phyloP scores from a whole-genome alignment of 768 basidiomycete genomes.

The Termitomyces sp. region DNA sequence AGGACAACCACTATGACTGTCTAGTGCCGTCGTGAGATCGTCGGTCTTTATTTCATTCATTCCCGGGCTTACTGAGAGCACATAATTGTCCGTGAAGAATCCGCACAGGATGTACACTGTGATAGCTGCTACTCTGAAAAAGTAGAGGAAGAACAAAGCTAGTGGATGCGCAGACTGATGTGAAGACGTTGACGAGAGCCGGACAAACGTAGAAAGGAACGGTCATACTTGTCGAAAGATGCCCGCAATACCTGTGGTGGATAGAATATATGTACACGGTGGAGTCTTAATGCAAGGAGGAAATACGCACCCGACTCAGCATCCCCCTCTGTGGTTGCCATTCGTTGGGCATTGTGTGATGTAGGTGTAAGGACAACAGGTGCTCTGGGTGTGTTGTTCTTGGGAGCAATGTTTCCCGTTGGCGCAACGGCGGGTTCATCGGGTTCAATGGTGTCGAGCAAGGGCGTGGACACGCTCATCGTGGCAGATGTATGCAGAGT shows the following conservation, averaged over 20 bases:
- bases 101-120: conserved; percentile 92
- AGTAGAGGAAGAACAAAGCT: conserved; percentile 81
- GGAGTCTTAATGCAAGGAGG: neutral
- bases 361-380: conserved; percentile 59
- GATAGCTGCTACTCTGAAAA: conserved; percentile 87
- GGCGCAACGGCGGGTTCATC: conserved; percentile 53
- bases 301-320: conserved; percentile 67
- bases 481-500: neutral
- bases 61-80: conserved; percentile 64
- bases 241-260: conserved; percentile 53
- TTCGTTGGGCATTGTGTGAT: conserved; percentile 30
- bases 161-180: conserved; percentile 75
- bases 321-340: conserved; percentile 55
- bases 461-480: conserved; percentile 53
- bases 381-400: conserved; percentile 24
- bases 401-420: conserved; percentile 29
- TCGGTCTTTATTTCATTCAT: neutral
- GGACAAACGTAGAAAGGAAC: neutral
- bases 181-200: conserved; percentile 8
- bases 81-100: conserved; percentile 85
- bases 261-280: neutral
- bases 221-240: conserved; percentile 67
- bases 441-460: conserved; percentile 82
- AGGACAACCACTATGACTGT: conserved; percentile 92
- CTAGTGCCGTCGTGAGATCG: conserved; percentile 16